Conservation (phyloP, 2,329 filamentous ascomycete genomes). For the Paradendryphiella salina region DNA sequence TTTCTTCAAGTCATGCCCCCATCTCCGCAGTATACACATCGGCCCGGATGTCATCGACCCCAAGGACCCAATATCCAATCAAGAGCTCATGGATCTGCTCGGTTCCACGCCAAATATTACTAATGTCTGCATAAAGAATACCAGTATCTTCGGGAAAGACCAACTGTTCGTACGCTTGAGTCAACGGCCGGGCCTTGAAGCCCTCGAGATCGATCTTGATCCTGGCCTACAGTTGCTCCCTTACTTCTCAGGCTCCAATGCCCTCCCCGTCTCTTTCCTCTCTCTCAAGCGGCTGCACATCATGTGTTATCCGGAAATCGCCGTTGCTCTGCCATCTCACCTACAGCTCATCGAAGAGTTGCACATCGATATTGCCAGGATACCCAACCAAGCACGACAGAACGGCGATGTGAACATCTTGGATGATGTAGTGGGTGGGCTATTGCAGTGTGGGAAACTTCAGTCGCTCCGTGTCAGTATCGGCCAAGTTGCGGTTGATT, state of each 20-base stretch:
- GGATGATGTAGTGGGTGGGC: slow-evolving; percentile 24
- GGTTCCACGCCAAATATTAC: slow-evolving; percentile 24
- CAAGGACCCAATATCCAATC: slow-evolving; percentile 29
- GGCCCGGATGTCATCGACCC: slow-evolving; percentile 25
- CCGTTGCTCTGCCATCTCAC: slow-evolving; percentile 31
- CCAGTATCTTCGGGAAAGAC: slow-evolving; percentile 32
- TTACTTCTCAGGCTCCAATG: slow-evolving; percentile 22
- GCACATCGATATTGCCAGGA: slow-evolving; percentile 36
- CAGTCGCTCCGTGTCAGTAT: slow-evolving; percentile 32
- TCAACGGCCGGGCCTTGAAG: slow-evolving; percentile 28
- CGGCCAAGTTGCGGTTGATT: slow-evolving; percentile 27
- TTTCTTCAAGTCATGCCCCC: slow-evolving; percentile 26
- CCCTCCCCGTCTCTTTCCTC: slow-evolving; percentile 23
- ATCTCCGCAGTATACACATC: slow-evolving; percentile 34
- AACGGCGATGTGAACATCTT: slow-evolving; percentile 27
- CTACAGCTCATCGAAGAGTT: slow-evolving; percentile 31
- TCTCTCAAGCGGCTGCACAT: slow-evolving; percentile 30
- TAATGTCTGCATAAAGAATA: slow-evolving; percentile 31
- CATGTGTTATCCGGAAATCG: slow-evolving; percentile 42
- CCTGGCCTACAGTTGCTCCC: slow-evolving; percentile 32
- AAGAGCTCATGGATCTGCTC: slow-evolving; percentile 25
- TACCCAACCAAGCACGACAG: slow-evolving; percentile 21
- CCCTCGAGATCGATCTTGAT: slow-evolving; percentile 40
- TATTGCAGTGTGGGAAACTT: slow-evolving; percentile 26
- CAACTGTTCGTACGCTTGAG: slow-evolving; percentile 33